Base-by-base conservation (phyloP, 23 red algal species). In the Gracilaria caudata region DNA sequence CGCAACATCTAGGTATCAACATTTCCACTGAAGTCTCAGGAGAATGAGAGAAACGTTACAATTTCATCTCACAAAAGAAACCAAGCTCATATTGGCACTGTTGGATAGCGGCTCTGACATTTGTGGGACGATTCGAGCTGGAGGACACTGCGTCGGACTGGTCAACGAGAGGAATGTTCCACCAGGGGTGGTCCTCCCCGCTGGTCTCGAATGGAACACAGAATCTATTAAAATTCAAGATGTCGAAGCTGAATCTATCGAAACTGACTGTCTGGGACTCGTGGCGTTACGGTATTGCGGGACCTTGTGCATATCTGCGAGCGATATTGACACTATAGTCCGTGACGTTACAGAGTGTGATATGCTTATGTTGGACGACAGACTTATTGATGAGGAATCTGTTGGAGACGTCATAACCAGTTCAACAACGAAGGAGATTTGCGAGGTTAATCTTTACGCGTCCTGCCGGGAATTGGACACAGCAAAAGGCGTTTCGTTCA, bases 201-300 rank as follows among this genome's bases (percentile, higher is more conserved):
- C 77, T 0, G 77, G 77, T 9, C 51, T 80, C 43, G 47, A 80
- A 23, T 53, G 20, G 34, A 63, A 44, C 24, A 57, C 39, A 10
- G 40, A 26, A 17, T 47, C 70, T 2, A n/a, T 75, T 16, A 75
- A 75, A 21, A n/a, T 75, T 14, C 70, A 47, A 47, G 70, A 75
- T 29, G 40, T 75, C 21, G 24, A 24, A 5, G 10, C 40, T 3
- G 43, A 75, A 0, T 43, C 70, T 3, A 16, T 13, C 21, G 37
- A 25, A 21, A 11, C 70, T 8, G 39, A 43, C 7, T 9, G 3
- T 49, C 13, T 30, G 40, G 0, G 19, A 4, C 37, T 75, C 7
- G 32, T 75, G 5, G 1, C 70, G 0, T 49, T 75, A 16, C 70
- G 43, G 40, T 75, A 75, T 38, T 17, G 14, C 19, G 70, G 39